phyloP scores from a whole-genome alignment of 148 eudicot species.

The Mesembryanthemum crystallinum region DNA sequence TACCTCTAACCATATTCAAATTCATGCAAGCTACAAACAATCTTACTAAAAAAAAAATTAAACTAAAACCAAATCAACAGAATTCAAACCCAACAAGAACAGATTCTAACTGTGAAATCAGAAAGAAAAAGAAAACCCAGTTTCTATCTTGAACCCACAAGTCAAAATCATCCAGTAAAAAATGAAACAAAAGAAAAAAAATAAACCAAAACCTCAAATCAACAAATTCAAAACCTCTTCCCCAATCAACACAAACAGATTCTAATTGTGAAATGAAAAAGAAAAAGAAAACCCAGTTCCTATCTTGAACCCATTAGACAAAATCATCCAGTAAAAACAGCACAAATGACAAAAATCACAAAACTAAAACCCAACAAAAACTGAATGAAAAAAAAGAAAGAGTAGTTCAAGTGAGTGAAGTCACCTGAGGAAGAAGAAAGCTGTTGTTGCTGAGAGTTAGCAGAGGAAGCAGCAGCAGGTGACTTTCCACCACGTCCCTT shows the following conservation, averaged over 20 bases:
- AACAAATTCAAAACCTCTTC: too few species aligned
- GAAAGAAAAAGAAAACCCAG: too few species aligned
- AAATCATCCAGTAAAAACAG: not conserved
- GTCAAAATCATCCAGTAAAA: too few species aligned
- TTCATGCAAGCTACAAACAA: not conserved
- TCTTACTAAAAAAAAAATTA: not conserved
- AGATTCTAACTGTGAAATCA: too few species aligned
- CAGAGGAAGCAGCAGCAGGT: too few species aligned
- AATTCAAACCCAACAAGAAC: too few species aligned
- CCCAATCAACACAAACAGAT: too few species aligned
- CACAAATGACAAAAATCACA: not conserved
- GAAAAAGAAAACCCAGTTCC: too few species aligned
- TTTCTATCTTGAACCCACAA: too few species aligned
- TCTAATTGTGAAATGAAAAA: too few species aligned
- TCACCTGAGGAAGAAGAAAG: constrained; percentile 51
- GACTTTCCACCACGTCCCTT: constrained; percentile 44
- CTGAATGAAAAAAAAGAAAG: not conserved
- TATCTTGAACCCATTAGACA: too few species aligned
- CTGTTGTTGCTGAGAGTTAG: constrained; percentile 46
- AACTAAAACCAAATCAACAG: not conserved
- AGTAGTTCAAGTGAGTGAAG: not conserved
- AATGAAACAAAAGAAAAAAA: not conserved
- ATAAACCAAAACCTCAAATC: not conserved
- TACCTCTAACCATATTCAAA: constrained; percentile 9
- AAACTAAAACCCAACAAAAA: not conserved